These are phyloP conservation scores for Theobroma cacao DNA, from an alignment of 345 rosid species.

Conservation along the genomic window DNA sequence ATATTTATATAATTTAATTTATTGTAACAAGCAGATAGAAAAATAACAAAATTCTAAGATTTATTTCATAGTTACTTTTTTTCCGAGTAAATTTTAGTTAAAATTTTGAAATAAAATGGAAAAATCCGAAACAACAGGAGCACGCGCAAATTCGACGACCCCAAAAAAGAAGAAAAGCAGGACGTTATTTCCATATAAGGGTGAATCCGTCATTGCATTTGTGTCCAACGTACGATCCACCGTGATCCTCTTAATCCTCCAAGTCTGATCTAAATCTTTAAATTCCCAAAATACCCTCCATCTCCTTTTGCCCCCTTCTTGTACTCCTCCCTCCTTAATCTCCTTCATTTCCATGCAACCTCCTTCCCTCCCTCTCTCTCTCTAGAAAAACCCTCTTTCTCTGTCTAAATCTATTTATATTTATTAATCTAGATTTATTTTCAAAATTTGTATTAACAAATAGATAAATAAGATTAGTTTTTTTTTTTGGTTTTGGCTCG, in stretches of 20 bases:
- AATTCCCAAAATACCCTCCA: slow-evolving; percentile 8
- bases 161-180: neutral
- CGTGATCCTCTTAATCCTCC: slow-evolving; percentile 17
- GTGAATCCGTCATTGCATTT: neutral
- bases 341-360: slow-evolving; percentile 22
- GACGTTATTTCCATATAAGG: slow-evolving; percentile 18
- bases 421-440: neutral
- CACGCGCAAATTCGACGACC: neutral
- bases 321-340: neutral
- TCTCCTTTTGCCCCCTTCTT: neutral
- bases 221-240: slow-evolving; percentile 13
- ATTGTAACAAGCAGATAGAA: too few relatives aligned
- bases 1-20: too few relatives aligned
- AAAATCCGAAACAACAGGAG: neutral
- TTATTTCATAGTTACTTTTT: neutral
- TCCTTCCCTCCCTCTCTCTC: neutral
- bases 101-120: neutral
- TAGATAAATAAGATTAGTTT: neutral
- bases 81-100: neutral
- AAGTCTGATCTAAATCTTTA: neutral
- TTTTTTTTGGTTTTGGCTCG: neutral
- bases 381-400: neutral
- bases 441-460: neutral
- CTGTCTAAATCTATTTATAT: neutral
- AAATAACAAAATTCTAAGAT: too few relatives aligned